Conservation (phyloP, 1,284 basidiomycete species). For the Naganishia sp. region DNA sequence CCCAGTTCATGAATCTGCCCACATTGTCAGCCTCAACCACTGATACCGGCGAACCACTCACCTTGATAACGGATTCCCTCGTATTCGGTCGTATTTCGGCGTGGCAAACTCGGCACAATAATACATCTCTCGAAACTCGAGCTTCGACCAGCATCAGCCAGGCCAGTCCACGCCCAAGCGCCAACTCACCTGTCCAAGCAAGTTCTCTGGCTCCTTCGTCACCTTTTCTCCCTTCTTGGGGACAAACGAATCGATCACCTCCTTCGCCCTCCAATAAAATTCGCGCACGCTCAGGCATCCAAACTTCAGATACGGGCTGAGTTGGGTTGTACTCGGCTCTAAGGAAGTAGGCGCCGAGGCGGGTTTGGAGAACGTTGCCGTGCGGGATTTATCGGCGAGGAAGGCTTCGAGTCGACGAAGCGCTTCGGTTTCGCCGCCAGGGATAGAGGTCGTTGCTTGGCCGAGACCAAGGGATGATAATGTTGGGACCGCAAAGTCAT, state of each 20-base stretch:
- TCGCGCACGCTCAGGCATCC: conserved; percentile 57
- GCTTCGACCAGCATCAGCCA: conserved; percentile 40
- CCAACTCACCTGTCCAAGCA: conserved; percentile 42
- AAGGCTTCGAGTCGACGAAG: conserved; percentile 53
- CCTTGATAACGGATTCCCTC: conserved; percentile 54
- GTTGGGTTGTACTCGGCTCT: conserved; percentile 55
- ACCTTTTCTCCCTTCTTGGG: conserved; percentile 37
- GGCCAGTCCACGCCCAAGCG: neutral
- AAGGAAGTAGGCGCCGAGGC: conserved; percentile 56
- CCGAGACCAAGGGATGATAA: conserved; percentile 57
- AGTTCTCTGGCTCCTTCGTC: conserved; percentile 50
- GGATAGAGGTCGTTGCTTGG: conserved; percentile 54
- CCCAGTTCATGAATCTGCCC: conserved; percentile 54
- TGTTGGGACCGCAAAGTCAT: conserved; percentile 57
- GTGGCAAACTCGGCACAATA: conserved; percentile 55
- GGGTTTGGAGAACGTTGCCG: conserved; percentile 59
- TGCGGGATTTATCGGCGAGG: conserved; percentile 51
- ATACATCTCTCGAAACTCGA: conserved; percentile 57
- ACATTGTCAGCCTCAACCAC: neutral
- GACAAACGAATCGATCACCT: conserved; percentile 45
- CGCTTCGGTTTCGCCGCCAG: conserved; percentile 58
- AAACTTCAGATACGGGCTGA: conserved; percentile 58
- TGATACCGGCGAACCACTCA: conserved; percentile 37
- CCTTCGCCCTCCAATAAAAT: conserved; percentile 54
- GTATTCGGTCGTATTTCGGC: conserved; percentile 53